Evolutionary conservation across 1,284 basidiomycete genomes (phyloP), one percentile per base, ranked within the genome.

Genomic region (Ustilago xerochloae): DNA sequence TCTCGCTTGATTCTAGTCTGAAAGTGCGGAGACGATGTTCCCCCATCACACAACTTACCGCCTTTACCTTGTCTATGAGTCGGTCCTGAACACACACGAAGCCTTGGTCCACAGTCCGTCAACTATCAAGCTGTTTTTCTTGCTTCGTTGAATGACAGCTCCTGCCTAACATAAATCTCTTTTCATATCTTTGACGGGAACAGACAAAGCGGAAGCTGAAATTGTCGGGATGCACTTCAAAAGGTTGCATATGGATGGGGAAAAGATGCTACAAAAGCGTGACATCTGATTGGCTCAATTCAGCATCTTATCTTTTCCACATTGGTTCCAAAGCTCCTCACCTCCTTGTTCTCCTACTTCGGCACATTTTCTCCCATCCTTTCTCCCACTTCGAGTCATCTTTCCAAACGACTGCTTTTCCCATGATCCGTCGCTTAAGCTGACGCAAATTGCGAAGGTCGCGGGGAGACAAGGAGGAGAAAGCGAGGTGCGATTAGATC

Each of bases 401-500:
- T 36, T 24, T 16, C 45, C 45, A 22, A 47, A 47, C 15, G 45
- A 47, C 10, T 7, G 28, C 6, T 26, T 49, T 39, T 29, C 50
- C 50, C 16, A 29, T 52, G 5, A 29, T 26, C 26, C 35, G n/a
- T 43, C n/a, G 20, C 47, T 58, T 69, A 69, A 56, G 29, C 60
- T 60, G 38, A 69, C 66, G 66, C 66, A 63, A 56, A 51, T 8
- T 2, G 22, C 16, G 41, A 30, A 28, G n/a, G 4, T 35, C 1
- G 20, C 29, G 24, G 41, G 13, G 33, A 52, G 47, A 54, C 36
- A 53, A 56, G n/a, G 26, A 10, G 36, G 18, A 15, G n/a, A 8
- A 24, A 55, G 53, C n/a, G 13, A n/a, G 38, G 9, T 22, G 39
- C 39, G 66, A 69, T 69, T 63, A 69, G 66, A 69, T 69, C 53